Evolutionary conservation across 345 rosid species (phyloP), one percentile per base, ranked within the genome.

Genomic region (Turritis glabra): DNA sequence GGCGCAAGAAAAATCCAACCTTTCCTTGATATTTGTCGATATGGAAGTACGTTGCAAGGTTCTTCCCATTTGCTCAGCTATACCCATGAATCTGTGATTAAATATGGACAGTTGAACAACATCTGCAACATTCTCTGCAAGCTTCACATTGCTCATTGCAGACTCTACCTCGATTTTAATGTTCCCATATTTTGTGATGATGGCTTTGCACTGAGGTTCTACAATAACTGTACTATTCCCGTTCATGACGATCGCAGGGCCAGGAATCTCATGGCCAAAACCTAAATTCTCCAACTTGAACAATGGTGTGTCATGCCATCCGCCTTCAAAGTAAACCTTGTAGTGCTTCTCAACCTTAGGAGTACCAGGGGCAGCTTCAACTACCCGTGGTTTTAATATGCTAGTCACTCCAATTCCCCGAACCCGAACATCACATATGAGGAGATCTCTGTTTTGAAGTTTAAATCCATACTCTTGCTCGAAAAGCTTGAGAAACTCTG

Each of bases 1-100:
- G 64, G 98, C 98, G 48, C 98, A 94, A 38, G 98, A 94, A 76
- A 94, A 94, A 82, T 94, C 98, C 73, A 94, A 74, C 77, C 97
- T 79, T 76, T 95, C 99, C 74, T 95, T 90, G 79, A 95, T 95
- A 79, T 90, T 92, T 17, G 99, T 95, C 58, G 97, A 95, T 80
- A 95, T 92, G 54, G 99, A 95, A 77, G 97, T 95, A 76, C 99
- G 85, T 82, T 95, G 99, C 21, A 95, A 81, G 3, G 99, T 92
- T 59, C 97, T 83, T 64, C 99, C 99, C 99, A 95, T 95, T 77
- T 95, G 99, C 64, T 95, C 99, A 55, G 99, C 99, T 47, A 95
- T 92, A 53, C 99, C 99, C 99, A 95, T 95, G 79, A 92, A 95
- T 60, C 99, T 84, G 82, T 95, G 92, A 80, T 87, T 90, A 79